phyloP scores from a whole-genome alignment of 768 basidiomycete species.

The Boletus sensibilis region DNA sequence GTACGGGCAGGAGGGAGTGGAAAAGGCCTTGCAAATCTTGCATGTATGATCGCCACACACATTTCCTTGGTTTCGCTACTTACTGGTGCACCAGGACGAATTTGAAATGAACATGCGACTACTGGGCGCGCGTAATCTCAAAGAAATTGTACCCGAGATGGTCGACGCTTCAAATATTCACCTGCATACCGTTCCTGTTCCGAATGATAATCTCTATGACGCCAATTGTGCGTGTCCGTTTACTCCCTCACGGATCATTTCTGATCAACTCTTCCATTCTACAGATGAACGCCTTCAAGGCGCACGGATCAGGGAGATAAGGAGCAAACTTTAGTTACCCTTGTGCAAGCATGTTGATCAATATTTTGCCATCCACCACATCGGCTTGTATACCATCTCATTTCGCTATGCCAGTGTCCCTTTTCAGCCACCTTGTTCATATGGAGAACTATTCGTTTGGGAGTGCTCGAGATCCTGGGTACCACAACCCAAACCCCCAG shows the following conservation, averaged over 20 bases:
- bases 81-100: constrained; percentile 63
- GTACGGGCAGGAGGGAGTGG: constrained; percentile 87
- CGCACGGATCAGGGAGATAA: constrained; percentile 40
- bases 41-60: constrained; percentile 43
- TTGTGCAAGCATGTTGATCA: not conserved
- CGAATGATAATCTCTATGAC: constrained; percentile 73
- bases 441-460: not conserved
- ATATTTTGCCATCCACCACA: not conserved
- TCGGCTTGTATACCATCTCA: not conserved
- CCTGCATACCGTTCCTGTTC: constrained; percentile 64
- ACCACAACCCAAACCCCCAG: not conserved
- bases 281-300: constrained; percentile 45
- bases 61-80: not conserved
- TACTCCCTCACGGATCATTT: not conserved
- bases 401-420: not conserved
- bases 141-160: constrained; percentile 84
- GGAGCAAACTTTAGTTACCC: constrained; percentile 37
- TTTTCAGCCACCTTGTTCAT: not conserved
- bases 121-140: constrained; percentile 77
- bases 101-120: constrained; percentile 98
- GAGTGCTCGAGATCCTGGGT: not conserved
- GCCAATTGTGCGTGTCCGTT: constrained; percentile 66
- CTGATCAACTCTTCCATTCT: constrained; percentile 7
- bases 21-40: constrained; percentile 77
- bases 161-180: constrained; percentile 77